Base-by-base conservation (phyloP, 2,329 filamentous ascomycete species). In the Cladosporium sp. region DNA sequence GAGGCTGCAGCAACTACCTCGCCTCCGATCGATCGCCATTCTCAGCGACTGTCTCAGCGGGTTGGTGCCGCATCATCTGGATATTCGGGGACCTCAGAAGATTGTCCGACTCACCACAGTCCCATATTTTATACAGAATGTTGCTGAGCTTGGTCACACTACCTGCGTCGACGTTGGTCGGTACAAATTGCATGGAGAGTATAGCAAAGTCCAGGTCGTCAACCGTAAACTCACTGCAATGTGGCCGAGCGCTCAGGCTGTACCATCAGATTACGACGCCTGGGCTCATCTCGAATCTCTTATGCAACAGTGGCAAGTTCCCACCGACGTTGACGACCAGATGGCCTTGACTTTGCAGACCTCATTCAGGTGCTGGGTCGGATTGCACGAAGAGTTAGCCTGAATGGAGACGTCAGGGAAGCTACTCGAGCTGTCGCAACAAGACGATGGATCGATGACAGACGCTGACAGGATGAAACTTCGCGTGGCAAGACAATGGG, bases 301-400 rank as follows among this genome's bases (percentile, higher is more conserved):
- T n/a, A 12, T 12, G 35, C 18, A 21, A 16, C 21, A 23, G 16
- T 59, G 57, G 57, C 14, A 21, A 16, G 10, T 26, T 4, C 57
- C 12, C 3, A 23, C 8, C 21, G 44, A n/a, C 3, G 8, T 46
- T 8, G 40, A 65, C 37, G 68, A 71, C 49, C 55, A 65, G 35
- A 65, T 67, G 21, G 70, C 69, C 8, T 70, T 69, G 69, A 35
- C 68, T 37, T 23, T 37, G 46, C 59, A 52, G 23, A 52, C 40
- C 11, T 62, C 60, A 5, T 55, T 62, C 21, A 35, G 60, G 12
- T 44, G 49, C 18, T 62, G 60, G 50, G 60, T 62, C 7, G 26
- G 21, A 3, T 21, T 55, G 21, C 49, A 55, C 23, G 50, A 62
- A 16, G 26, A 50, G 18, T 10, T 33, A 3, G 14, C 35, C 3